Conservation (phyloP, 192 early-diverging fungal genomes). For the Backusella sp. region DNA sequence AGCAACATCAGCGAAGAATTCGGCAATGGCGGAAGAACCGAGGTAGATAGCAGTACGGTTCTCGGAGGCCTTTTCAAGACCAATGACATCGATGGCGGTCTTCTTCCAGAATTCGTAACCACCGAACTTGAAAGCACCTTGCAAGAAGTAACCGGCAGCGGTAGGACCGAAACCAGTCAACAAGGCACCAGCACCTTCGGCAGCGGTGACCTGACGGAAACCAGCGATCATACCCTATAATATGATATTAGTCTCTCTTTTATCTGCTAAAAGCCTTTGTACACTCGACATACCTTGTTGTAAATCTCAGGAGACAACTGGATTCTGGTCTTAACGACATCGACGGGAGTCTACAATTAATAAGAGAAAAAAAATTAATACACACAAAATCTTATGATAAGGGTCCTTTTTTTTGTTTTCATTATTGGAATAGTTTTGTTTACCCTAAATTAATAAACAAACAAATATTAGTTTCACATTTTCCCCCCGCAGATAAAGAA, state of each 20-base stretch:
- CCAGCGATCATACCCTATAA: conserved; percentile 47
- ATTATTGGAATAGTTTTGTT: conserved; percentile 2
- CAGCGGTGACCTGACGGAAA: conserved; percentile 48
- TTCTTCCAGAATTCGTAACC: conserved; percentile 72
- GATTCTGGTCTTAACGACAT: conserved; percentile 78
- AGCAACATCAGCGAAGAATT: conserved; percentile 77
- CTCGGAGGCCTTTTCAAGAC: conserved; percentile 52
- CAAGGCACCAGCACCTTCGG: conserved; percentile 59
- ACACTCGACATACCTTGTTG: conserved; percentile 47
- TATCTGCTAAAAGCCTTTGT: neutral
- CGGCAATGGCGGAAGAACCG: conserved; percentile 60
- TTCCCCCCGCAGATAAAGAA: neutral
- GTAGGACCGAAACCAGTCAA: conserved; percentile 66
- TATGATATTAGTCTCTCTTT: neutral
- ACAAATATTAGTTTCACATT: conserved; percentile 4
- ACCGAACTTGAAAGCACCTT: conserved; percentile 68
- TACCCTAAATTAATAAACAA: neutral
- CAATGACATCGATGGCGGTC: conserved; percentile 49
- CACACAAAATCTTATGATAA: neutral
- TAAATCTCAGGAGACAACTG: conserved; percentile 61
- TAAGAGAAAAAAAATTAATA: neutral
- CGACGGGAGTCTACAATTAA: conserved; percentile 42
- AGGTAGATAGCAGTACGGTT: conserved; percentile 68
- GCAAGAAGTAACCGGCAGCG: conserved; percentile 61
- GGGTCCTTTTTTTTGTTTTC: neutral